Base-by-base conservation (phyloP, 2,329 filamentous ascomycete species). In the Elsinoe fawcettii region DNA sequence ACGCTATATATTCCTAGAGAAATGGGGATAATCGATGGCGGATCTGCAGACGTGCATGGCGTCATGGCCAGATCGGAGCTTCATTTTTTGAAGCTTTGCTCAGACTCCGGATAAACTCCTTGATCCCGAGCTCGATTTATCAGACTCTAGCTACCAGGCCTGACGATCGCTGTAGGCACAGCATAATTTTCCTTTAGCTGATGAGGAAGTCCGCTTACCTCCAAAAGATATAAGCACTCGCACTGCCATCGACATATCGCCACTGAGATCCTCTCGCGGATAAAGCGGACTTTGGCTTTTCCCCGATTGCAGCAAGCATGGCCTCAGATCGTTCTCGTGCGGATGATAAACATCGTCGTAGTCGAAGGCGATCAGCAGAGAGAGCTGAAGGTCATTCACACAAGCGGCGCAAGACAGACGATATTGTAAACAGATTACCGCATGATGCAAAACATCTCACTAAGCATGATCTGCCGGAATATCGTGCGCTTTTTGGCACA, bases 401-500 rank as follows among this genome's bases (percentile, higher is more conserved):
- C 8, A 57, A 51, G 22, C 49, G 43, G 39, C 39, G 57, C 30
- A 57, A 55, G 46, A 47, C 63, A 66, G 7, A 66, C 64, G 0
- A 66, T 61, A 57, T 39, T 47, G 16, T 60, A 57, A 41, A 27
- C 1, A 41, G 25, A 4, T 27, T 95, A 8, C 90, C 90, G 0
- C 85, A 83, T 65, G 75, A 79, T 54, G 84, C 88, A 2, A 78
- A 80, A 11, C 75, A 76, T 43, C 77, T 96, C 3, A 80, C 79
- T 6, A 91, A 87, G 66, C 77, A 79, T 55, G 88, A 95, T 62
- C 76, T 86, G n/a, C 70, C 74, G 1, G 65, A 73, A 0, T 90
- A 89, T 66, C 79, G 80, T 60, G 80, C 86, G 0, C 75, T 96
- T 59, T 88, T 96, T 61, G 88, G 85, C 14, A 82, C 88, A 49